Evolutionary conservation across 1,139 yeast genomes (phyloP), one percentile per base, ranked within the genome.

Genomic region (Candida glucosophila): DNA sequence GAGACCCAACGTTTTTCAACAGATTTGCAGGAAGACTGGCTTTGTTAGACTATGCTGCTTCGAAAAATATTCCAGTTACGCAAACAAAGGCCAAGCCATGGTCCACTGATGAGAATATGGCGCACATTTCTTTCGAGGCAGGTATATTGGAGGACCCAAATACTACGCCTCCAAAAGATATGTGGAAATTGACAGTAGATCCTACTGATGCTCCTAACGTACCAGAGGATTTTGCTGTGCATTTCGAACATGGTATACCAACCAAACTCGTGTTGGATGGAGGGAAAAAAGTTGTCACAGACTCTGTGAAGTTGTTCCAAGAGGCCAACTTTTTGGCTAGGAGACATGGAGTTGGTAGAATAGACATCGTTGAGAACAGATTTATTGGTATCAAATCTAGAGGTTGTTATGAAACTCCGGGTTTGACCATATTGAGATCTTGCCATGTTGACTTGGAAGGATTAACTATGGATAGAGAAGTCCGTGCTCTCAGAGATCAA

Each of bases 351-450:
- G 95, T 90, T 37, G 98, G 98, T 57, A 85, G 98, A 73, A 81
- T 90, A 54, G 98, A 90, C 62, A 90, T 90, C 51, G 98, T 90
- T 42, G 98, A 90, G 67, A 86, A 90, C 72, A 83, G 98, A 70
- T 90, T 90, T 59, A 90, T 90, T 51, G 97, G 97, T 58, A 82
- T 90, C 60, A 90, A 90, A 65, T 88, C 97, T 39, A 83, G 98
- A 71, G 98, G 98, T 33, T 90, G 98, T 69, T 90, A 90, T 66
- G 98, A 90, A 66, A 93, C 97, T 40, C 98, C 98, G 43, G 98
- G 97, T 56, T 76, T 90, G 50, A 88, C 98, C 38, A 59, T 90
- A 40, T 77, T 90, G 62, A 83, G 98, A 74, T 61, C 75, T 29
- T 82, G 97, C 28, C 98, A 90, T 62, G 75, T 90, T 54, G 98